These are phyloP conservation scores for Neltuma alba DNA, from an alignment of 306 rosid genomes.

Conservation along the genomic window DNA sequence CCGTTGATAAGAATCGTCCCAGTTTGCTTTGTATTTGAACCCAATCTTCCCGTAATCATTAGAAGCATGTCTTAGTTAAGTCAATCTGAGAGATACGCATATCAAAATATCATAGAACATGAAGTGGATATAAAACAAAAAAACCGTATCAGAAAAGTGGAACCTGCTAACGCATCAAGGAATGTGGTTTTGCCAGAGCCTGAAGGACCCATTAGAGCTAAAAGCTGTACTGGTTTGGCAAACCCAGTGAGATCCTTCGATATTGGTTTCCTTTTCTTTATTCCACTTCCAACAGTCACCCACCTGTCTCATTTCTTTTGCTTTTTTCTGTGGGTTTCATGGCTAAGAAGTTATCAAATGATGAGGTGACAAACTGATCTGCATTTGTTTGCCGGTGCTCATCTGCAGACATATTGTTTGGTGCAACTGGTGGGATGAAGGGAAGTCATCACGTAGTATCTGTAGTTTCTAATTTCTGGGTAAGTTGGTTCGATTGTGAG, in stretches of 20 bases:
- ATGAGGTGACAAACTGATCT: not conserved
- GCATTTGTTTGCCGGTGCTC: not conserved
- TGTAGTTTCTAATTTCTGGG: not conserved
- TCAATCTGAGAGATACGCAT: no score
- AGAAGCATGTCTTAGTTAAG: no score
- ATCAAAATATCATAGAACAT: no score
- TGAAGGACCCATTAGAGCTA: no score
- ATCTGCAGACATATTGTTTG: not conserved
- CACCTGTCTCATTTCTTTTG: not conserved
- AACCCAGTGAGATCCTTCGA: no score
- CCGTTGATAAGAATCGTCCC: not conserved
- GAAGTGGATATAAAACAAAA: no score
- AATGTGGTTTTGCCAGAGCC: no score
- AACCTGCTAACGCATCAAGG: no score
- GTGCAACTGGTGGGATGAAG: not conserved
- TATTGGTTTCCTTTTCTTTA: constrained; percentile 31
- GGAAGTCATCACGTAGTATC: not conserved
- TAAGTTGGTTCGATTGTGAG: not conserved
- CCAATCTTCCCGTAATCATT: no score
- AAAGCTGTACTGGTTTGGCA: no score
- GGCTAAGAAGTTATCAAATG: not conserved
- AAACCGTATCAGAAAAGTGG: no score
- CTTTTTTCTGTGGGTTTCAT: not conserved
- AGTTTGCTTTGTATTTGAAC: not conserved
- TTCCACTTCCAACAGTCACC: constrained; percentile 33